These are phyloP conservation scores for Lactarius hengduanensis DNA, from an alignment of 768 basidiomycete species.

Conservation along the genomic window DNA sequence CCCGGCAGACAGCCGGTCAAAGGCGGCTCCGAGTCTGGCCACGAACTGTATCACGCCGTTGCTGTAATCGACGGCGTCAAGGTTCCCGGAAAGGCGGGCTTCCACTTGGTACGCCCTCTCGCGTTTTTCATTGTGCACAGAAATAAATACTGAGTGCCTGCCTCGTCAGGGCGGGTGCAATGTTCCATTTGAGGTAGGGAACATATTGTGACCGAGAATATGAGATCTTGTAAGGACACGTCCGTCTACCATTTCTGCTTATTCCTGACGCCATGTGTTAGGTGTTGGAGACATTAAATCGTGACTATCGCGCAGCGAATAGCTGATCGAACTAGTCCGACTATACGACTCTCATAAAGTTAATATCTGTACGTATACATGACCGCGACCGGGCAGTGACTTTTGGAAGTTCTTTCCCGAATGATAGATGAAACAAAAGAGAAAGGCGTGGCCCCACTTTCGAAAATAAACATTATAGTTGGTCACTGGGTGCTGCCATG, in stretches of 20 bases:
- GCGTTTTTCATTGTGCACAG: constrained; percentile 34
- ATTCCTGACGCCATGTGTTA: constrained; percentile 25
- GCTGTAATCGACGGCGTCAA: constrained; percentile 48
- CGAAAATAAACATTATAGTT: background rate
- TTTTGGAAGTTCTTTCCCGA: background rate
- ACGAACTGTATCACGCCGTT: constrained; percentile 66
- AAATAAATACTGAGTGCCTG: constrained; percentile 20
- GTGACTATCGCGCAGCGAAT: background rate
- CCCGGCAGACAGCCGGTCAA: constrained; percentile 57
- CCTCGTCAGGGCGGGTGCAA: constrained; percentile 11
- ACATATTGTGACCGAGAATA: constrained; percentile 41
- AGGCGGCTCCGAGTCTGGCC: constrained; percentile 70
- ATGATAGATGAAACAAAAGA: background rate
- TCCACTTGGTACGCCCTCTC: constrained; percentile 52
- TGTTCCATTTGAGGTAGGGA: constrained; percentile 32
- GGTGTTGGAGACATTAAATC: constrained; percentile 39
- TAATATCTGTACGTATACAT: background rate
- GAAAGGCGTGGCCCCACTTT: background rate
- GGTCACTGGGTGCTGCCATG: constrained; percentile 8
- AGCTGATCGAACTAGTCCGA: background rate
- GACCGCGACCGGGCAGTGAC: background rate
- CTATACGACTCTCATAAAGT: background rate
- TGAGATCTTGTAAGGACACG: constrained; percentile 42
- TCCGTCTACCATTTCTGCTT: background rate
- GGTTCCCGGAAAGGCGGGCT: constrained; percentile 72